Base-by-base conservation (phyloP, 1,284 basidiomycete species). In the Malassezia yamatoensis region DNA sequence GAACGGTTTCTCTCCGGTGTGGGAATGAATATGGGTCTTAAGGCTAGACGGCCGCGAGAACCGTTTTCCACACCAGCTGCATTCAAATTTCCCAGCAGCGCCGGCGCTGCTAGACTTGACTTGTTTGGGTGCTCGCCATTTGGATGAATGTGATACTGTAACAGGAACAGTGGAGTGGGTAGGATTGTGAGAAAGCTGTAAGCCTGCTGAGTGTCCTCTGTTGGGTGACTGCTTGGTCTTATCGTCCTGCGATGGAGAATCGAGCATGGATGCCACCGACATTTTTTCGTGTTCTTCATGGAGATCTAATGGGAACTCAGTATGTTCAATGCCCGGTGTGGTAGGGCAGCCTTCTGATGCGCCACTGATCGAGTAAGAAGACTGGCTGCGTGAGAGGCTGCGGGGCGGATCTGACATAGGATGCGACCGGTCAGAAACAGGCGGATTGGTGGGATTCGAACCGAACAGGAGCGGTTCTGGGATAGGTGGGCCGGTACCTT, bases 1-100 rank as follows among this genome's bases (percentile, higher is more conserved):
- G 42, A 63, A 73, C 12, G 70, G 70, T 54, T 73, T 73, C 38
- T 72, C 70, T 8, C 70, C 70, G 2, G 70, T 73, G 54, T 72
- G 70, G 20, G 67, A 69, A 49, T 71, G 66, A 21, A 66, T 64
- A 45, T 72, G 70, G n/a, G 70, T 72, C 39, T 66, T 66, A 40
- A 72, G 59, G 20, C 67, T 69, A 12, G 68, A 71, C 3, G 70
- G 70, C 1, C 70, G 58, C 9, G 65, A 65, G 54, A 72, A 72
- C 32, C 68, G 66, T 53, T 72, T 72, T 20, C 61, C 61, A 48
- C 70, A 72, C 62, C 62, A 67, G 0, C 58, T 54, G 53, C 70
- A 72, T 36, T 69, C 67, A 53, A 71, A 72, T 59, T 70, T 72
- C 50, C 48, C 49, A 34, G n/a, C 45, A 33, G 51, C 34, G 53